Evolutionary conservation across 2,329 filamentous ascomycete species (phyloP), one percentile per base, ranked within the genome.

Genomic region (Claviceps sp.): DNA sequence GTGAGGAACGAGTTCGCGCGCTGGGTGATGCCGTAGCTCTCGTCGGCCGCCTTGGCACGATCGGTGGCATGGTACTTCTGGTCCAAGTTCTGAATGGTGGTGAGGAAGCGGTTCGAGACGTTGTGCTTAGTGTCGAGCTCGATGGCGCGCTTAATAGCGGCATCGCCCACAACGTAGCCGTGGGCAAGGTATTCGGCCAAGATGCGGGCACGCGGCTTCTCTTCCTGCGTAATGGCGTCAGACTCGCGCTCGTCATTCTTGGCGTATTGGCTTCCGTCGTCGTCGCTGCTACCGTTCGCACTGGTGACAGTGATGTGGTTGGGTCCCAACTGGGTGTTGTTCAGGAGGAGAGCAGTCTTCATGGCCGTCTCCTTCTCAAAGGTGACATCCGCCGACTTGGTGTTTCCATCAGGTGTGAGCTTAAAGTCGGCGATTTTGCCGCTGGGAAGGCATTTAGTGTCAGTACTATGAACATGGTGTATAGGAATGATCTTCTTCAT

Each of bases 301-400:
- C 82, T 78, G 44, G 84, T 79, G 48, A 89, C 79, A 53, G 81
- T 76, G 65, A 98, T 94, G 64, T 93, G 82, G 59, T 90, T 88
- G 54, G 85, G 73, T 57, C 90, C 90, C 49, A 98, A 85, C 71
- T 95, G 86, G 50, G 93, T 98, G 76, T 95, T 94, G 73, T 97
- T 91, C 58, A 98, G 84, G 54, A 98, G 86, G 42, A 96, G 86
- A 26, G 93, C 93, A 22, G 93, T 98, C 77, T 95, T 96, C 55
- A 91, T 90, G 49, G 93, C 93, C 14, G 91, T 94, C 67, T 91
- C 84, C 75, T 96, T 96, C 72, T 97, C 93, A 65, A 98, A 98
- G 50, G 83, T 90, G 57, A 98, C 90, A n/a, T 84, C 86, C 53
- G 93, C 93, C 48, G 83, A 83, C 72, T 96, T 88, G 59, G 79